Evolutionary conservation across 1,139 yeast species (phyloP), one percentile per base, ranked within the genome.

Genomic region (Keqinozyma sinolaborantium): DNA sequence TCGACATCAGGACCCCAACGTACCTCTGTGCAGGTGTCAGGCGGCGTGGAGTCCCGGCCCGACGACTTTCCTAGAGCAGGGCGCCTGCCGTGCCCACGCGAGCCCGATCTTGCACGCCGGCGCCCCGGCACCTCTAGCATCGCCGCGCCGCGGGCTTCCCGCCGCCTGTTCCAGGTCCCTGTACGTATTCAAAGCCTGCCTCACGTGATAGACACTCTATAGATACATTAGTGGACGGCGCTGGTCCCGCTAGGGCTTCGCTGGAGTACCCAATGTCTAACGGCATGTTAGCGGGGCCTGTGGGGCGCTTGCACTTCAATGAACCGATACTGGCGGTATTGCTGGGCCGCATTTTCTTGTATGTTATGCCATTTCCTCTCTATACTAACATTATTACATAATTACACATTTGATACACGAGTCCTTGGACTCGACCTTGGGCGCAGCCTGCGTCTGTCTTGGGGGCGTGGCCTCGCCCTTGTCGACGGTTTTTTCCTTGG

Each of bases 331-430:
- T 18, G 21, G 21, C 10, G 21, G 10, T 18, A 18, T 18, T 18
- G 21, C 21, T 18, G 7, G 21, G 10, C 7, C 21, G 21, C 7
- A 18, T 18, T 18, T 7, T 7, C 7, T 7, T 7, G 21, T 18
- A 18, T 18, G 21, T 18, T 7, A 7, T 18, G 10, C 10, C 21
- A 18, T 18, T 18, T 18, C 21, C 7, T 18, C 21, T 7, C 10
- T 18, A 18, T 18, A 18, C 21, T 18, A 18, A 18, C 21, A 7
- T 7, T 25, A 14, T 35, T 53, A 57, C 56, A 56, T 53, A 35
- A 58, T 48, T 19, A 36, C 44, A 50, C 64, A 58, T 40, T 55
- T 56, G 23, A 51, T 41, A 36, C 64, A 56, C 14, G 47, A 39
- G 10, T 41, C 51, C 39, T 28, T 36, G 26, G 20, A 35, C 30